Evolutionary conservation across 495 filamentous ascomycete species (phyloP).

Genomic region (Opeltia flavorubescens): DNA sequence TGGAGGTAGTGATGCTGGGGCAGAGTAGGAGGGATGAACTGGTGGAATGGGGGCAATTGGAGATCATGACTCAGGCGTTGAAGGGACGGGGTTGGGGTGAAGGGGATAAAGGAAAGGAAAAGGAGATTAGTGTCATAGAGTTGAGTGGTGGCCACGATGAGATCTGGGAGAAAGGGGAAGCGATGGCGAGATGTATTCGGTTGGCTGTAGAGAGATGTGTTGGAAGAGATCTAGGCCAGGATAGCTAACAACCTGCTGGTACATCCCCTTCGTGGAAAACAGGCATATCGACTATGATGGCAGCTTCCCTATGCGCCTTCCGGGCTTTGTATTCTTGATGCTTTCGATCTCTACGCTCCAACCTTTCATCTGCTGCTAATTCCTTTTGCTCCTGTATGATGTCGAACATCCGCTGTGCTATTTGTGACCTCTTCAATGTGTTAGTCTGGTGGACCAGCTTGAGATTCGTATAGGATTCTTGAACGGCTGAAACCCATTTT

Average conservation of each 20-base stretch:
- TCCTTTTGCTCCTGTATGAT: conserved; percentile 23
- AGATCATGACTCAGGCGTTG: conserved; percentile 30
- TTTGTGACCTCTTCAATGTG: conserved; percentile 40
- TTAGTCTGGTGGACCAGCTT: conserved; percentile 13
- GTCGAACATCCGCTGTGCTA: conserved; percentile 35
- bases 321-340: conserved; percentile 7
- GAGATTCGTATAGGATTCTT: background rate
- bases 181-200: conserved; percentile 33
- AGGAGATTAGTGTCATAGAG: conserved; percentile 26
- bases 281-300: conserved; percentile 15
- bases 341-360: conserved; percentile 1
- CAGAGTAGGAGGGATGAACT: conserved; percentile 47
- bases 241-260: background rate
- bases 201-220: conserved; percentile 35
- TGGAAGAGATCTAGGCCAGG: conserved; percentile 19
- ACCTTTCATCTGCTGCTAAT: conserved; percentile 10
- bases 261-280: background rate
- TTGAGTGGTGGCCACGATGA: conserved; percentile 53
- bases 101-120: conserved; percentile 14
- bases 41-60: conserved; percentile 39
- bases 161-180: conserved; percentile 36
- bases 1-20: conserved; percentile 39
- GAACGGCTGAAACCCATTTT: conserved; percentile 11
- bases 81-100: conserved; percentile 17
- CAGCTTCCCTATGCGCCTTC: conserved; percentile 1